These are phyloP conservation scores for Chiua virens DNA, from an alignment of 768 basidiomycete species.

Conservation along the genomic window DNA sequence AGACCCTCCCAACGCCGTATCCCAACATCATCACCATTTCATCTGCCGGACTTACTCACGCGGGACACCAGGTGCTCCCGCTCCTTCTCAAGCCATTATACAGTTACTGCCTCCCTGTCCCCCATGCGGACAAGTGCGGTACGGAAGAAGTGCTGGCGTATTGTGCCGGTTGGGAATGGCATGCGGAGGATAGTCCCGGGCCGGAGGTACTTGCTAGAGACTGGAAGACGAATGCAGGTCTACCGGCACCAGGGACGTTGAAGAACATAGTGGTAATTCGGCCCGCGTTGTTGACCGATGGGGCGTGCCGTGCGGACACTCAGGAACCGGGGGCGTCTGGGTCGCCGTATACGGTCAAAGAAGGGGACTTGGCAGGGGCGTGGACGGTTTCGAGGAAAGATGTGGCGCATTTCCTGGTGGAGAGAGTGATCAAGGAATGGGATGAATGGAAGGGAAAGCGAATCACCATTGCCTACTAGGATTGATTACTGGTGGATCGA, in stretches of 20 bases:
- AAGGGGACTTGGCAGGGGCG: constrained; percentile 37
- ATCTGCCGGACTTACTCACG: constrained; percentile 49
- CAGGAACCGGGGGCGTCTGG: constrained; percentile 4
- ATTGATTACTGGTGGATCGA: no score
- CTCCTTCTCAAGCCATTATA: constrained; percentile 51
- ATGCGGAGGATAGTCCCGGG: constrained; percentile 41
- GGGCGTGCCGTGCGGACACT: constrained; percentile 39
- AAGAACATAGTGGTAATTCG: constrained; percentile 48
- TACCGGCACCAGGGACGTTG: constrained; percentile 44
- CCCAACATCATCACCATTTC: constrained; percentile 57
- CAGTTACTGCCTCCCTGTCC: constrained; percentile 38
- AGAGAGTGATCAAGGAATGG: constrained; percentile 49
- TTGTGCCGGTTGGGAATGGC: constrained; percentile 53
- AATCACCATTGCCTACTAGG: constrained; percentile 52
- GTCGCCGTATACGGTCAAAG: constrained; percentile 43
- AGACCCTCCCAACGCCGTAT: constrained; percentile 47
- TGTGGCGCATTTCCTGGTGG: constrained; percentile 63
- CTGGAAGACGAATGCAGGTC: constrained; percentile 40
- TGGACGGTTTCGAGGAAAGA: constrained; percentile 62
- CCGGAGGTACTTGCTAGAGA: constrained; percentile 42
- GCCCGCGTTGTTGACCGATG: constrained; percentile 60
- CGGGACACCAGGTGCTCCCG: constrained; percentile 48
- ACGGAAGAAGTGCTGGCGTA: constrained; percentile 52
- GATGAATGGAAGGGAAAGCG: constrained; percentile 50
- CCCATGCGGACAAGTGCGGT: constrained; percentile 64